Base-by-base conservation (phyloP, 1,139 yeast species). In the Blastobotrys buckinghamii region DNA sequence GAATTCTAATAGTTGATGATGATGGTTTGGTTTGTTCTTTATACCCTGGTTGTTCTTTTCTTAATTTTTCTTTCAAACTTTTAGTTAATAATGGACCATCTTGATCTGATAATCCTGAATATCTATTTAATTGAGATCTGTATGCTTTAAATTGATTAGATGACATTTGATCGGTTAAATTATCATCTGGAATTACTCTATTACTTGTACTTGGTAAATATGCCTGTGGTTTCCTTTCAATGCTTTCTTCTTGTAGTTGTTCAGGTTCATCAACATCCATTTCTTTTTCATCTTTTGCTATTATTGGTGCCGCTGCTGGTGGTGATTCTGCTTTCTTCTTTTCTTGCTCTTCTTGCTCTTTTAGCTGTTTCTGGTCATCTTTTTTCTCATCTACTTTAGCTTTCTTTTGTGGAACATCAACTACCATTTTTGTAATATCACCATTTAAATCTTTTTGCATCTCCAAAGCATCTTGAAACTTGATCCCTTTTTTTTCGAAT, bases 11-110 rank as follows among this genome's bases (percentile, higher is more conserved):
- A 7, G 52, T 47, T 27, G 56, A 50, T 15, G 36, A 20, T 20
- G 50, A 43, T 7, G 52, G 66, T 55, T 45, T 62, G 64, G 43
- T 66, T 68, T 0, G 70, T 70, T 10, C 67, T 52, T 30, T 66
- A 53, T n/a, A 66, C 52, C 20, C 70, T 52, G 9, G 66, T 51
- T 9, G 52, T 47, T 27, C 56, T 51, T 15, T 41, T 34, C 20
- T 50, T 20, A 53, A 55, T 22, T 58, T 53, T 44, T 57, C 59
- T 10, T 65, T 55, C 44, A 66, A 51, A 3, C 61, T 53, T 45
- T 59, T 58, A 12, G 69, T 65, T 52, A 65, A 50, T 19, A 66
- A 51, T 5, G 66, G 68, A 6, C 61, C 59, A 17, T 59, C 61
- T 13, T 37, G 44, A 20, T 56, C 39, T 48, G 54, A 43, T 20